Evolutionary conservation across 306 rosid genomes (phyloP).

Genomic region (Glycine tomentella): DNA sequence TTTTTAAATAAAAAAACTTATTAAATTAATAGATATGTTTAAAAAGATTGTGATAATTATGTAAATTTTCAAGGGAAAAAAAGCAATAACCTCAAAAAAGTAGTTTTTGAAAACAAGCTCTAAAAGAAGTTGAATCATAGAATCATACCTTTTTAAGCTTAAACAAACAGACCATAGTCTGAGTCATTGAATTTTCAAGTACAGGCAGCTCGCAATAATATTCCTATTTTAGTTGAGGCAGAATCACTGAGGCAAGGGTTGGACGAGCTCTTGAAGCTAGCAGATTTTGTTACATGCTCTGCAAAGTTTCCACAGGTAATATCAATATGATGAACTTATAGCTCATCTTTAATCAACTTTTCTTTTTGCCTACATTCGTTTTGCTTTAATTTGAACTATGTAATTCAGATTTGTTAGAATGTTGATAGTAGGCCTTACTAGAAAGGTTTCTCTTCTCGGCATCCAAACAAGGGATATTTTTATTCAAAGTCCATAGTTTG

Average conservation of each 20-base stretch:
- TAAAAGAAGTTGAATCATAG: neutral
- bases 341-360: neutral
- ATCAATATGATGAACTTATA: constrained; percentile 38
- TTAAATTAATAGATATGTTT: neutral
- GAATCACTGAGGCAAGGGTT: constrained; percentile 83
- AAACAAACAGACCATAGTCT: constrained; percentile 2
- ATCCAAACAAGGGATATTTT: constrained; percentile 4
- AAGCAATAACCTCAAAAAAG: neutral
- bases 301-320: constrained; percentile 78
- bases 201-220: constrained; percentile 73
- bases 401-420: constrained; percentile 5
- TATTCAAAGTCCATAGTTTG: constrained; percentile 31
- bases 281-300: constrained; percentile 82
- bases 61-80: neutral
- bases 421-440: constrained; percentile 3
- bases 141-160: neutral
- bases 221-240: constrained; percentile 83
- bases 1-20: neutral
- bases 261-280: constrained; percentile 74
- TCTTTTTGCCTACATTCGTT: constrained; percentile 29
- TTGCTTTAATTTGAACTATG: constrained; percentile 34
- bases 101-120: neutral
- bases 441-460: constrained; percentile 23
- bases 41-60: neutral
- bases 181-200: constrained; percentile 45